Conservation (phyloP, 1,284 basidiomycete species). For the Leccinum pachyderme region DNA sequence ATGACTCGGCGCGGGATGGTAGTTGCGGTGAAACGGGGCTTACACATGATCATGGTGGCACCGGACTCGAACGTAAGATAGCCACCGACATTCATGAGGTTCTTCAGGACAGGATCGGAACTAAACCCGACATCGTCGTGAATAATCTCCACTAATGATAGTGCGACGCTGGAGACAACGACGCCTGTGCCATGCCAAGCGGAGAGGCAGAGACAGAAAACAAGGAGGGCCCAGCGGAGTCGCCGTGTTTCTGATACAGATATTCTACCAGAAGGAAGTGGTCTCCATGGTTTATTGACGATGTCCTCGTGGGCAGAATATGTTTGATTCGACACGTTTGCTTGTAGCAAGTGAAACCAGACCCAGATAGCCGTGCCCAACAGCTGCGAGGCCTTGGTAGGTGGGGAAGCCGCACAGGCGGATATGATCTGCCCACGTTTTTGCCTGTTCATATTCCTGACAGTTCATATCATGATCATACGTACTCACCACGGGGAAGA, state of each 20-base stretch:
- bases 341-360: conserved; percentile 44
- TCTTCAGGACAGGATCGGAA: conserved; percentile 29
- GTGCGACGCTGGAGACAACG: conserved; percentile 16
- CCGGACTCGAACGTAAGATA: conserved; percentile 35
- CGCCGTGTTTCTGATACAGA: conserved; percentile 16
- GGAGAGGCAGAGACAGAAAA: conserved; percentile 29
- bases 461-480: neutral
- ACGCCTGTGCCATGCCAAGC: conserved; percentile 22
- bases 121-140: conserved; percentile 29
- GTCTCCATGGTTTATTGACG: conserved; percentile 38
- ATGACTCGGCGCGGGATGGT: too few species aligned
- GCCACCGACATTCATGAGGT: conserved; percentile 29
- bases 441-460: neutral
- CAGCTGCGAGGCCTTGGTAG: conserved; percentile 11
- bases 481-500: conserved; percentile 36
- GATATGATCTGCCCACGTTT: conserved; percentile 32
- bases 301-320: conserved; percentile 32
- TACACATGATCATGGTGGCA: conserved; percentile 34
- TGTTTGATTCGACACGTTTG: conserved; percentile 43
- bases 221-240: conserved; percentile 32
- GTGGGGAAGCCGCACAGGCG: conserved; percentile 32
- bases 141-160: conserved; percentile 19
- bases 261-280: conserved; percentile 35
- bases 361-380: conserved; percentile 36
- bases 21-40: conserved; percentile 1